Evolutionary conservation across 345 rosid genomes (phyloP).

Genomic region (Sisymbrium irio): DNA sequence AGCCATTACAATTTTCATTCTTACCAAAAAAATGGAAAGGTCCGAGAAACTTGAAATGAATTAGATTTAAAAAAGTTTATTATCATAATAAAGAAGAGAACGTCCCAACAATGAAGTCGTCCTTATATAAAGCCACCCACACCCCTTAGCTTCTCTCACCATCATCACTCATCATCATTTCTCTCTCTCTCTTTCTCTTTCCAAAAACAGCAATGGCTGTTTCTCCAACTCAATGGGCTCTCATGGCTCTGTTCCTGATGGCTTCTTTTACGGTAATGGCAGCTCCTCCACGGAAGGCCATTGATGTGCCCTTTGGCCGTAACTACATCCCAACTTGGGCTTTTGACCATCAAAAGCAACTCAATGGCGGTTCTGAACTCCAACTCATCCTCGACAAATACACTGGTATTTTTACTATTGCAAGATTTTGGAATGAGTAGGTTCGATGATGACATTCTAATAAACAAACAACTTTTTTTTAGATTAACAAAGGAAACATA

Average conservation of each 20-base stretch:
- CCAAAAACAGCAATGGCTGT: slow-evolving; percentile 16
- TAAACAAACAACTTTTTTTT: background rate
- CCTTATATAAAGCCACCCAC: slow-evolving; percentile 26
- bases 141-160: slow-evolving; percentile 7
- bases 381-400: slow-evolving; percentile 71
- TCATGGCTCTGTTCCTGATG: slow-evolving; percentile 36
- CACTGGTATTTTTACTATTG: slow-evolving; percentile 48
- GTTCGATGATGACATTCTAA: background rate
- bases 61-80: background rate
- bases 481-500: background rate
- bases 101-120: slow-evolving; percentile 6
- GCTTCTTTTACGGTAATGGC: slow-evolving; percentile 40
- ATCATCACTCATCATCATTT: slow-evolving; percentile 10
- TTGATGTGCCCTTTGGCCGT: slow-evolving; percentile 59
- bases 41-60: slow-evolving; percentile 24
- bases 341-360: slow-evolving; percentile 74
- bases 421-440: background rate
- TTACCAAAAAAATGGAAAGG: background rate
- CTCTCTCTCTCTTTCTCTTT: background rate
- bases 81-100: slow-evolving; percentile 9
- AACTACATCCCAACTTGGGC: slow-evolving; percentile 90
- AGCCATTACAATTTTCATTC: slow-evolving; percentile 11
- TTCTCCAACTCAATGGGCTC: slow-evolving; percentile 28
- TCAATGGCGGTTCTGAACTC: slow-evolving; percentile 63
- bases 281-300: slow-evolving; percentile 51